phyloP scores from a whole-genome alignment of 768 basidiomycete species.

The Suillus variegatus region DNA sequence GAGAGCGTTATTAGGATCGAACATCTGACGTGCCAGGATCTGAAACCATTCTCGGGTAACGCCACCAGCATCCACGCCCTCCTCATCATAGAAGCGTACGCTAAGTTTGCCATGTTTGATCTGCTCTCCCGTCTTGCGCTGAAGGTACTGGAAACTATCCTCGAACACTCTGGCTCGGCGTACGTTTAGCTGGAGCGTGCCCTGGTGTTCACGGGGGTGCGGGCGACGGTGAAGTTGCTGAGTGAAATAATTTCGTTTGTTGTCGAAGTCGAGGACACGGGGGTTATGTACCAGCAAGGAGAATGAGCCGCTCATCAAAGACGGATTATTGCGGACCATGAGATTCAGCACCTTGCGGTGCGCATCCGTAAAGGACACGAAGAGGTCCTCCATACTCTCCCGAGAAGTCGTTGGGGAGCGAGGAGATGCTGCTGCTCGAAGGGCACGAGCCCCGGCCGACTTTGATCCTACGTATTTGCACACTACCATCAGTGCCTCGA shows the following conservation, averaged over 20 bases:
- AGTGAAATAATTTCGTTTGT: slow-evolving; percentile 95
- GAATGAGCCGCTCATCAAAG: slow-evolving; percentile 97
- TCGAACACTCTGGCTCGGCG: slow-evolving; percentile 93
- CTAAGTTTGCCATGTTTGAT: slow-evolving; percentile 98
- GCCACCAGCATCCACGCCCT: slow-evolving; percentile 97
- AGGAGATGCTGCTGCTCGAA: slow-evolving; percentile 71
- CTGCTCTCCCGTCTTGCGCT: slow-evolving; percentile 89
- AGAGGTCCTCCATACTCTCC: slow-evolving; percentile 87
- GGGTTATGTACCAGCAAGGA: slow-evolving; percentile 95
- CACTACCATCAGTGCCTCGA: slow-evolving; percentile 97
- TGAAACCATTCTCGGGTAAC: slow-evolving; percentile 99
- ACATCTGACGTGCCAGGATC: slow-evolving; percentile 97
- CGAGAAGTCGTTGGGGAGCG: slow-evolving; percentile 64
- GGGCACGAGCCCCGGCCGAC: slow-evolving; percentile 46
- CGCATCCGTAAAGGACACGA: slow-evolving; percentile 89
- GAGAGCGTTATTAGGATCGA: slow-evolving; percentile 96
- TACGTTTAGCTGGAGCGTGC: slow-evolving; percentile 85
- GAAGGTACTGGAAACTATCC: slow-evolving; percentile 93
- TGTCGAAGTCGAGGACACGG: slow-evolving; percentile 97
- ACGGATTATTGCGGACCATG: slow-evolving; percentile 98
- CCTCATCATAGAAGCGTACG: slow-evolving; percentile 94
- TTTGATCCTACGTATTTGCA: slow-evolving; percentile 91
- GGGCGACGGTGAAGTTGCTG: slow-evolving; percentile 89
- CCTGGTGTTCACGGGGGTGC: slow-evolving; percentile 76
- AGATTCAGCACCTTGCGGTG: slow-evolving; percentile 94